Percentiles rank a stretch among this genome's conserved stretches.
Evolutionary conservation across 768 basidiomycete genomes (phyloP).

Genomic region (Symmetrospora coprosmae): DNA sequence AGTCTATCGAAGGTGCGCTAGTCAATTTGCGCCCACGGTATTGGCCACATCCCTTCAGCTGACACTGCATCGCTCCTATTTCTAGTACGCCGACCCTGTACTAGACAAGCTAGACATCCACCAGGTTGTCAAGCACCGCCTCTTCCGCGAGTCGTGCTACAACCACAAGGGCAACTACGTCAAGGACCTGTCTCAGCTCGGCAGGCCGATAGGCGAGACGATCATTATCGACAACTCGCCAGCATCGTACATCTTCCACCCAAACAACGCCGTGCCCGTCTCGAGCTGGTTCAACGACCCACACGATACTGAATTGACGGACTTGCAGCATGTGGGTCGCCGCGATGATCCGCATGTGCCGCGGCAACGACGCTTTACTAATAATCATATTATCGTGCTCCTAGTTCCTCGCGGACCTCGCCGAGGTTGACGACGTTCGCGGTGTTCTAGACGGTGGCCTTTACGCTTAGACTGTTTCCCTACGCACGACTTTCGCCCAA

Average conservation of each 20-base stretch:
- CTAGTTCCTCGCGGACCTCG: constrained; percentile 64
- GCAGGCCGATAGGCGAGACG: constrained; percentile 78
- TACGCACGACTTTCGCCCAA: too few species aligned
- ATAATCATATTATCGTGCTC: neutral
- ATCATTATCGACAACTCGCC: constrained; percentile 99
- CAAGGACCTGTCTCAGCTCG: constrained; percentile 97
- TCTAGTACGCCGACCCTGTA: constrained; percentile 92
- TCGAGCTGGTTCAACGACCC: constrained; percentile 88
- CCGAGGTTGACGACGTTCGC: constrained; percentile 70
- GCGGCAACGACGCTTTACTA: neutral
- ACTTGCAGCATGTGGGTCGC: constrained; percentile 3
- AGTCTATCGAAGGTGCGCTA: constrained; percentile 90
- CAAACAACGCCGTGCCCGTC: constrained; percentile 96
- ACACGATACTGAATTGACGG: constrained; percentile 23
- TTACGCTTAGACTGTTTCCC: too few species aligned
- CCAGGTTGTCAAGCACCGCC: constrained; percentile 77
- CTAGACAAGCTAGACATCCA: constrained; percentile 89
- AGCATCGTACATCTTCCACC: constrained; percentile 97
- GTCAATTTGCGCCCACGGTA: constrained; percentile 28
- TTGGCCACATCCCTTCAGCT: neutral
- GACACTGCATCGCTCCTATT: neutral
- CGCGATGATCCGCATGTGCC: neutral
- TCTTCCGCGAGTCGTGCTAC: constrained; percentile 97
- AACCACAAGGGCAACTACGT: constrained; percentile 99
- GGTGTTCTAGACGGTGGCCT: constrained; percentile 63